These are phyloP conservation scores for Leucosporidium creatinivorum DNA, from an alignment of 768 basidiomycete species.

Conservation along the genomic window DNA sequence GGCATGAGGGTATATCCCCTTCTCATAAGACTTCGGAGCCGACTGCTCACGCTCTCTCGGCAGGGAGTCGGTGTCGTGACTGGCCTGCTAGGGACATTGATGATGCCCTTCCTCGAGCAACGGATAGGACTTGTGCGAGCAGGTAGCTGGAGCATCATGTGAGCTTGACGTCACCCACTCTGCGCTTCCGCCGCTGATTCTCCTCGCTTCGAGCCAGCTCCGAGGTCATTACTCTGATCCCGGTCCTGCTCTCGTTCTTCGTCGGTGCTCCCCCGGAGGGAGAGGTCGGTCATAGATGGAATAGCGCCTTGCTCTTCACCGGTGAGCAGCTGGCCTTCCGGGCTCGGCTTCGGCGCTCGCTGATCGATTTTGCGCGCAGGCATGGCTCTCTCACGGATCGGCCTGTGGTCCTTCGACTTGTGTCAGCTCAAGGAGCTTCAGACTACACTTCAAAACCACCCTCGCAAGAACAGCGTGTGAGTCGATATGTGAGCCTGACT, in stretches of 20 bases:
- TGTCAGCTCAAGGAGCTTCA: constrained; percentile 51
- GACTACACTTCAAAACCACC: constrained; percentile 46
- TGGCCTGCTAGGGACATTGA: constrained; percentile 49
- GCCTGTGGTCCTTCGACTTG: constrained; percentile 54
- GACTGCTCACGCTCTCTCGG: neutral
- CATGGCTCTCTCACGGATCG: constrained; percentile 49
- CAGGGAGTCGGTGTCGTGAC: constrained; percentile 38
- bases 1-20: constrained; percentile 46
- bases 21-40: neutral
- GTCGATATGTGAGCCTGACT: neutral
- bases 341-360: neutral
- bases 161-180: no score
- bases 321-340: constrained; percentile 36
- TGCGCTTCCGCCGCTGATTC: neutral
- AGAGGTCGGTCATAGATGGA: constrained; percentile 40
- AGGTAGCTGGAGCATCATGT: constrained; percentile 53
- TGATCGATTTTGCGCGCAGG: constrained; percentile 37
- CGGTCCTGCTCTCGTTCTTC: constrained; percentile 48
- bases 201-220: constrained; percentile 35
- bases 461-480: constrained; percentile 47
- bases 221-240: constrained; percentile 47
- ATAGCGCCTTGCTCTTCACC: constrained; percentile 46
- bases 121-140: constrained; percentile 49
- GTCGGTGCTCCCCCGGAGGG: constrained; percentile 30
- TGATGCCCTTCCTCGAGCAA: constrained; percentile 46